Base-by-base conservation (phyloP, 331 rosid species). In the Ulmus americana region DNA sequence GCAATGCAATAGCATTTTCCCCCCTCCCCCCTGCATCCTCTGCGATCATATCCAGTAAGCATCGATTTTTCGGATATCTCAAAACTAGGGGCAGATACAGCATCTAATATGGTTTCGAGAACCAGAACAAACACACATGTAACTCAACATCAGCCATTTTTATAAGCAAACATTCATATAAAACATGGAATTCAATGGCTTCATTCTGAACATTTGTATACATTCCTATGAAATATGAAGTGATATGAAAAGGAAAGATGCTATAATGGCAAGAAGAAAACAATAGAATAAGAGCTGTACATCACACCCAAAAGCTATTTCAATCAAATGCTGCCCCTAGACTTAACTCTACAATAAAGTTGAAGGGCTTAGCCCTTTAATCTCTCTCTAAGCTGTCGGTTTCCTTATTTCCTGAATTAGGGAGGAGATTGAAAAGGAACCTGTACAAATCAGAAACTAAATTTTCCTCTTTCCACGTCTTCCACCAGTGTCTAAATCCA, bases 381-480 rank as follows among this genome's bases (percentile, higher is more conserved):
- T 55, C 74, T 49, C 65, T 74, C 40, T 42, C 59, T 35, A 61
- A 67, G 52, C 67, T 18, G 58, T 57, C 43, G 6, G 51, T 41
- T 8, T 63, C 60, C 9, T 15, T 9, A 20, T 39, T 18, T 40
- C 28, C 12, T 0, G 8, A 10, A 45, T 20, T 6, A 1, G 5
- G 8, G 10, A 70, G 22, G 1, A 6, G 0, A 63, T 15, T 10
- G 63, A 51, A 10, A n/a, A 11, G 4, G 55, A 67, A 67, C 69
- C 74, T 38, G 65, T 74, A 46, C 69, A 51, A 42, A 54, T 71
- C 61, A 68, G 40, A 69, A 20, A 48, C 76, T 84, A 91, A 45
- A 82, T 65, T 85, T 81, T 90, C 84, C 90, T 74, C 79, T 87
- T 94, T 67, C 91, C 89, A 42, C 81, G 95, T 74, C 83, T 79